Base-by-base conservation (phyloP, 805 yeast species). In the Suhomyces sp. region DNA sequence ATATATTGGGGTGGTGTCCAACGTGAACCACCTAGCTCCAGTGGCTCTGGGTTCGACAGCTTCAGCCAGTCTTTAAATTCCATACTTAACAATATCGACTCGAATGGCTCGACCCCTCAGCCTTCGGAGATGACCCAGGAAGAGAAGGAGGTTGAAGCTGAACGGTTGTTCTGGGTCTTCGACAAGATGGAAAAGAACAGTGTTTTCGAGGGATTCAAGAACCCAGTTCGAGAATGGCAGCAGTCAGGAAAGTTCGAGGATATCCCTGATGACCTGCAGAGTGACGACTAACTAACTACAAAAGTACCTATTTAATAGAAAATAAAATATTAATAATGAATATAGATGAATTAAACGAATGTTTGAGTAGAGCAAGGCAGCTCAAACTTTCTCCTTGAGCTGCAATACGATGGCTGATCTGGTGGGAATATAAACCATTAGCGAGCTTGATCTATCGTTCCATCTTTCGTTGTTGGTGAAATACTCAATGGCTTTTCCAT, bases 341-440 rank as follows among this genome's bases (percentile, higher is more conserved):
- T 9, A 26, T 45, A 27, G 23, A 45, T 27, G 47, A 45, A 45
- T 45, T 45, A 29, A 45, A 45, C 24, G 36, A 45, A 29, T 27
- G 47, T 45, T n/a, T n/a, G 17, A n/a, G 17, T 33, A 33, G 17
- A 33, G 33, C 13, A 5, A 3, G 5, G 33, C 33, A 29, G 17
- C 19, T 26, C 27, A 15, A 46, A 53, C 35, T 46, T 50, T 53
- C 26, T 53, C 53, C 24, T 48, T 29, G 13, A 54, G 52, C 40
- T 50, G 52, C 36, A 76, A 67, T 33, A 76, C 78, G 44, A 76
- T 60, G 0, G 74, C 79, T 8, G 77, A 70, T 70, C 98, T 84
- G 41, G 79, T 77, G n/a, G 98, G 98, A 60, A 90, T 78, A 60
- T 84, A 84, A 8, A 91, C 87, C 69, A 90, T 90, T 48, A 93